Evolutionary conservation across 345 rosid genomes (phyloP), one percentile per base, ranked within the genome.

Genomic region (Litchi chinensis): DNA sequence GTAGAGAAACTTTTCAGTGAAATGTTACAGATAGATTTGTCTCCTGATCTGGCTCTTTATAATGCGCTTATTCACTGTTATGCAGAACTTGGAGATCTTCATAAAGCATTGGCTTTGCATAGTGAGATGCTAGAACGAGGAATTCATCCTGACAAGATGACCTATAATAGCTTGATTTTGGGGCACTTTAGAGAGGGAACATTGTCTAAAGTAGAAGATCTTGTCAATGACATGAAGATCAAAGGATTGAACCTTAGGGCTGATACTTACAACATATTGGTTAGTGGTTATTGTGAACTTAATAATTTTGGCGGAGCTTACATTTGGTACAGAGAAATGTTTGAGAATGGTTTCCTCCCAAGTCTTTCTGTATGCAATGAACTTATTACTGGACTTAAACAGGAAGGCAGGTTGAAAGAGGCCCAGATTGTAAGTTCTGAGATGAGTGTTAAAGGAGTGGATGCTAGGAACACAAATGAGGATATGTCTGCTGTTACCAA

Each of bases 281-380:
- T 95, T 75, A 88, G 83, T 69, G 94, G 92, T 41, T 76, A 87
- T 75, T 91, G 94, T 64, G 87, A 90, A 68, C 66, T 46, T 22
- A 86, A 83, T 75, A 86, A 89, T 68, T 91, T 83, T 75, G 43
- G 41, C 54, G 92, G 87, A 56, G 98, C 93, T 43, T 93, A 90
- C 80, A 28, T 10, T 81, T 92, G 97, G 95, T 91, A 86, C 82
- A 85, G 90, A 82, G 92, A 90, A 85, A 92, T 93, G 97, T 68
- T 87, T 22, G 89, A 83, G 19, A 84, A 85, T 80, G 88, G 89
- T 78, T 86, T 92, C 82, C 79, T 80, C 4, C 85, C 82, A 50
- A 82, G 65, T 75, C 81, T 71, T 60, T 41, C 73, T 71, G 62
- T 80, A 19, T 84, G 90, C 68, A 79, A 85, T 2, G 88, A 89